These are phyloP conservation scores for Monilinia aucupariae DNA, from an alignment of 2,329 filamentous ascomycete species.

Conservation along the genomic window DNA sequence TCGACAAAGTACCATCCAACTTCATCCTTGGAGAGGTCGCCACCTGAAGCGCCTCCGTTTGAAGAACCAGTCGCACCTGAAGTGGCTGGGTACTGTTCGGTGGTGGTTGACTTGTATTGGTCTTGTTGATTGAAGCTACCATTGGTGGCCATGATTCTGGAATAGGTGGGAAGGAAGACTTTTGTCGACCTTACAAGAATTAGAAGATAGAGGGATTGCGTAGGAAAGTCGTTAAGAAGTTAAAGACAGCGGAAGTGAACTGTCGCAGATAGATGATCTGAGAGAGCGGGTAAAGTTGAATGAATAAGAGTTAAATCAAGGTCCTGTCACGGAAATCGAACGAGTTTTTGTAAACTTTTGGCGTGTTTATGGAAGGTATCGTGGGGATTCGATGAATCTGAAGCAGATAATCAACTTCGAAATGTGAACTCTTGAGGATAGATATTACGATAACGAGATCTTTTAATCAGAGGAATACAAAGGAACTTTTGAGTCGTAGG, in stretches of 20 bases:
- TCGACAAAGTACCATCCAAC: conserved; percentile 99
- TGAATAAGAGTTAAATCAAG: conserved; percentile 20
- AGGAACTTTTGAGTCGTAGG: conserved; percentile 15
- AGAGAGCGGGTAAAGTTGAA: neutral
- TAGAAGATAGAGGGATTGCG: conserved; percentile 17
- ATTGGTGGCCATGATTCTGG: conserved; percentile 34
- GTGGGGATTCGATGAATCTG: neutral
- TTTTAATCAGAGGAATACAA: conserved; percentile 22
- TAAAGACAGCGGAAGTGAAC: conserved; percentile 11
- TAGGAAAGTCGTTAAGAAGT: neutral
- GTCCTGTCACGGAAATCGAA: conserved; percentile 33
- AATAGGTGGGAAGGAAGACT: conserved; percentile 22
- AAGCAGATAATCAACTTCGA: neutral
- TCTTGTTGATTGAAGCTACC: conserved; percentile 36
- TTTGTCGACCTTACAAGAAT: conserved; percentile 26
- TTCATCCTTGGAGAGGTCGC: conserved; percentile 72
- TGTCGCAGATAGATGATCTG: conserved; percentile 22
- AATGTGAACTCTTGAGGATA: neutral
- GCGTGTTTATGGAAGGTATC: neutral
- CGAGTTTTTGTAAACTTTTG: conserved; percentile 23
- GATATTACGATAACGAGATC: conserved; percentile 15
- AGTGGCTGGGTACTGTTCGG: conserved; percentile 35
- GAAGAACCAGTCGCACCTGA: conserved; percentile 30
- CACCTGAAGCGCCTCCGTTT: conserved; percentile 37
- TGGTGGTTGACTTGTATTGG: conserved; percentile 32